These are phyloP conservation scores for Syzygium jambos DNA, from an alignment of 345 rosid genomes.

Conservation along the genomic window DNA sequence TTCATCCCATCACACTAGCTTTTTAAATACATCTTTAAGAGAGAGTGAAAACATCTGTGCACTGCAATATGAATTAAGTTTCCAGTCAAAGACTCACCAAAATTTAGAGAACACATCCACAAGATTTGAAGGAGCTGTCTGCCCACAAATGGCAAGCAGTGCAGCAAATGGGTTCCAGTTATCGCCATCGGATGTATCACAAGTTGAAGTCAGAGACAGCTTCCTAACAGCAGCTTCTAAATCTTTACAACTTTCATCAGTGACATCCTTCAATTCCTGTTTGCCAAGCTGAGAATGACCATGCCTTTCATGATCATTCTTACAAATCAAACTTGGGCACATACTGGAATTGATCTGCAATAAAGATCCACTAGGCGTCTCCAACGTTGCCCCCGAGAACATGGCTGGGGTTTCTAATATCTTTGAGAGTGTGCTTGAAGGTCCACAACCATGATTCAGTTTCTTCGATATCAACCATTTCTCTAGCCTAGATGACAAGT, in stretches of 20 bases:
- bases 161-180: slow-evolving; percentile 44
- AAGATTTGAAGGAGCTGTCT: slow-evolving; percentile 46
- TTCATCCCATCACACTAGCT: not conserved
- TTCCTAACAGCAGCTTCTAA: slow-evolving; percentile 52
- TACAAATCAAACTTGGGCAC: slow-evolving; percentile 21
- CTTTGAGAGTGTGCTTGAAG: slow-evolving; percentile 75
- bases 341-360: slow-evolving; percentile 6
- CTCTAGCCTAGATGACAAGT: slow-evolving; percentile 58
- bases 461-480: slow-evolving; percentile 66
- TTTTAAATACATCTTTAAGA: not conserved
- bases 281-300: slow-evolving; percentile 8
- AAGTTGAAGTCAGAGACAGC: slow-evolving; percentile 59
- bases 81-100: slow-evolving; percentile 39
- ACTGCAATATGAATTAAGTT: not conserved
- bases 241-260: slow-evolving; percentile 18
- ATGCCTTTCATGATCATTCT: slow-evolving; percentile 16
- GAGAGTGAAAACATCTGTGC: not conserved
- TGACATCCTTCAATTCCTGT: not conserved
- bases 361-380: slow-evolving; percentile 39
- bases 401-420: slow-evolving; percentile 53
- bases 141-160: slow-evolving; percentile 61
- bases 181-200: slow-evolving; percentile 28
- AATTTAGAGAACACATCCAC: slow-evolving; percentile 65
- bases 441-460: slow-evolving; percentile 37
- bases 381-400: slow-evolving; percentile 17